Conservation (phyloP, 2,329 filamentous ascomycete species). For the Colletotrichum musae region DNA sequence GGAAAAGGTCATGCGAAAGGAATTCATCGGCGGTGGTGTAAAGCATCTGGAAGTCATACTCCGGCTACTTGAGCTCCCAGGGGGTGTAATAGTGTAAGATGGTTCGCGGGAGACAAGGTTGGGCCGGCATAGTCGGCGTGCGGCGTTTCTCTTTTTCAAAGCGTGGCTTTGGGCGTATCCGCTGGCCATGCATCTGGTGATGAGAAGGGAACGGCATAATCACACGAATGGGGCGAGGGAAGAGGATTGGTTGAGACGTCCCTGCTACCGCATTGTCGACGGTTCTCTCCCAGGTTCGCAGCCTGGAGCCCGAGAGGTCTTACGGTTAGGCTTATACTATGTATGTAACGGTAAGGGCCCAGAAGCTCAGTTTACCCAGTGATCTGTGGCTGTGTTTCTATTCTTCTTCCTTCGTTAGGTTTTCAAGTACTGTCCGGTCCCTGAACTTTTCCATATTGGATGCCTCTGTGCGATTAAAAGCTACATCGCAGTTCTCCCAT, state of each 20-base stretch:
- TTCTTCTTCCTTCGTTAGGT: no score
- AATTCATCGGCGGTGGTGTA: slow-evolving; percentile 3
- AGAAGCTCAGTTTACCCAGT: no score
- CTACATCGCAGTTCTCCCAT: no score
- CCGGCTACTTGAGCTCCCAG: background rate
- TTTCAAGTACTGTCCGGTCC: no score
- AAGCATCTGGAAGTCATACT: slow-evolving; percentile 16
- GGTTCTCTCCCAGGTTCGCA: background rate
- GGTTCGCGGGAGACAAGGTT: slow-evolving; percentile 16
- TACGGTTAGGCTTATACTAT: no score
- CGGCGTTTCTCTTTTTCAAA: slow-evolving; percentile 27
- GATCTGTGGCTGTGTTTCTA: no score
- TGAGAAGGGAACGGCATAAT: slow-evolving; percentile 7
- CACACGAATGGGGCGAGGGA: background rate
- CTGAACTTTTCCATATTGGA: no score
- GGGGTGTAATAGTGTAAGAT: slow-evolving; percentile 3
- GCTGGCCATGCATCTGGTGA: slow-evolving; percentile 2
- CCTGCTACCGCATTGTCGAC: background rate
- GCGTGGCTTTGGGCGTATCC: background rate
- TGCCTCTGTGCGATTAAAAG: no score
- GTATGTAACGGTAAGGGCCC: no score
- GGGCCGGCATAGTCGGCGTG: slow-evolving; percentile 26
- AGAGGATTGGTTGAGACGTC: background rate
- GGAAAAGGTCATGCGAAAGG: background rate
- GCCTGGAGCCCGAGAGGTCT: background rate